These are phyloP conservation scores for Cladosporium sp. DNA, from an alignment of 2,329 filamentous ascomycete species.

Conservation along the genomic window DNA sequence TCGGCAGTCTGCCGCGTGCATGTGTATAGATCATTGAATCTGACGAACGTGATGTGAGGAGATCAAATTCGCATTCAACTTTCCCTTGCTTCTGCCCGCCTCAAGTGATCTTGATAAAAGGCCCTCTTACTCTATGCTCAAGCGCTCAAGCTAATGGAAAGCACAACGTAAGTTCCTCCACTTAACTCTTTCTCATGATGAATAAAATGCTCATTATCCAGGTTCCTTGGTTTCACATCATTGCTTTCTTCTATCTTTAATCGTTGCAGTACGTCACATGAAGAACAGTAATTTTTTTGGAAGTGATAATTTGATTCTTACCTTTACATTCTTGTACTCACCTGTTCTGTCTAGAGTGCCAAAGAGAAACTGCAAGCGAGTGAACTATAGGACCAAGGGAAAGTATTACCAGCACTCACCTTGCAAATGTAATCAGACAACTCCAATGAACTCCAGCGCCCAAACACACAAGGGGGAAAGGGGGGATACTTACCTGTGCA, in stretches of 20 bases:
- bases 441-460: neutral
- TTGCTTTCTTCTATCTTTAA: no score
- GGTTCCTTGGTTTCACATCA: no score
- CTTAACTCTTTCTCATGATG: neutral
- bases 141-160: no score
- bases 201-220: neutral
- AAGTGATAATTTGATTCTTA: neutral
- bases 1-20: neutral
- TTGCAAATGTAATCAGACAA: neutral
- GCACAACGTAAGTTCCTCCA: neutral
- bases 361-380: neutral
- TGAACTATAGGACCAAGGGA: neutral
- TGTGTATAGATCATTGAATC: neutral
- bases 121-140: no score
- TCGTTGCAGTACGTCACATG: no score
- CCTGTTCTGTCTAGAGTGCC: neutral
- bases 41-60: neutral
- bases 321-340: neutral
- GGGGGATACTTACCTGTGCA: neutral
- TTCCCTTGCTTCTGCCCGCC: neutral
- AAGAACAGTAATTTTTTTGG: no score
- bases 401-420: neutral
- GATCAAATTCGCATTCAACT: neutral
- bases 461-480: neutral
- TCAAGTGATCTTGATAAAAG: neutral